Evolutionary conservation across 2,329 filamentous ascomycete genomes (phyloP).

Genomic region (Claviceps lovelessii): DNA sequence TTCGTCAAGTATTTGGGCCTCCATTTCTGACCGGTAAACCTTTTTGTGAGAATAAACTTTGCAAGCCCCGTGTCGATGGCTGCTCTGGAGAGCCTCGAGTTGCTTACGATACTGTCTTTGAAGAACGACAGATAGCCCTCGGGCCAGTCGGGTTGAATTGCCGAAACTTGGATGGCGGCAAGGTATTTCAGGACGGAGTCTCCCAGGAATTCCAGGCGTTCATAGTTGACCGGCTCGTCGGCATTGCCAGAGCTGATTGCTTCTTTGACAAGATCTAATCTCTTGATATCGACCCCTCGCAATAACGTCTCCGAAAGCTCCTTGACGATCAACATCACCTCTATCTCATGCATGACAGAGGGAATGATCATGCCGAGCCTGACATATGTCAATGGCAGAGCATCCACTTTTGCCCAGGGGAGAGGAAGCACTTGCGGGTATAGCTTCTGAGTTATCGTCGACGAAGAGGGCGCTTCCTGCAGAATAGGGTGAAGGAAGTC

Average conservation of each 20-base stretch:
- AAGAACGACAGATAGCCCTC: slow-evolving; percentile 59
- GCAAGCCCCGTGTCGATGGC: slow-evolving; percentile 52
- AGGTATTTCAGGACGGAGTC: slow-evolving; percentile 70
- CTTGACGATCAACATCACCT: slow-evolving; percentile 47
- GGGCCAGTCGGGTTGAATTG: slow-evolving; percentile 48
- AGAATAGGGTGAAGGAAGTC: slow-evolving; percentile 41
- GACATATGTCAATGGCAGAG: slow-evolving; percentile 27
- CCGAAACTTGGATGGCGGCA: slow-evolving; percentile 49
- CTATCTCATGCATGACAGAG: slow-evolving; percentile 56
- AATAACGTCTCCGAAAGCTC: slow-evolving; percentile 31
- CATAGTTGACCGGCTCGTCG: slow-evolving; percentile 51
- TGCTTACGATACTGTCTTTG: slow-evolving; percentile 60
- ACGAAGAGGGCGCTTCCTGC: slow-evolving; percentile 3
- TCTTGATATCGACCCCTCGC: slow-evolving; percentile 31
- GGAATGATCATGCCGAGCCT: slow-evolving; percentile 53
- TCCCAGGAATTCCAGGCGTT: slow-evolving; percentile 75
- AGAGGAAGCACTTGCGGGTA: slow-evolving; percentile 32
- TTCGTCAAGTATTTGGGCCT: slow-evolving; percentile 42
- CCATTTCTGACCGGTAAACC: slow-evolving; percentile 62
- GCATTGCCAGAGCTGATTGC: slow-evolving; percentile 58
- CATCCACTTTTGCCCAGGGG: slow-evolving; percentile 34
- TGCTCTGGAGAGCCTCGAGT: slow-evolving; percentile 54
- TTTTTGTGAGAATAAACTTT: slow-evolving; percentile 53
- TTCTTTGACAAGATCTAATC: slow-evolving; percentile 43
- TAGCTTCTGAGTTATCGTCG: slow-evolving; percentile 22